These are phyloP conservation scores for Leccinum aurantiacum DNA, from an alignment of 768 basidiomycete species.

Conservation along the genomic window DNA sequence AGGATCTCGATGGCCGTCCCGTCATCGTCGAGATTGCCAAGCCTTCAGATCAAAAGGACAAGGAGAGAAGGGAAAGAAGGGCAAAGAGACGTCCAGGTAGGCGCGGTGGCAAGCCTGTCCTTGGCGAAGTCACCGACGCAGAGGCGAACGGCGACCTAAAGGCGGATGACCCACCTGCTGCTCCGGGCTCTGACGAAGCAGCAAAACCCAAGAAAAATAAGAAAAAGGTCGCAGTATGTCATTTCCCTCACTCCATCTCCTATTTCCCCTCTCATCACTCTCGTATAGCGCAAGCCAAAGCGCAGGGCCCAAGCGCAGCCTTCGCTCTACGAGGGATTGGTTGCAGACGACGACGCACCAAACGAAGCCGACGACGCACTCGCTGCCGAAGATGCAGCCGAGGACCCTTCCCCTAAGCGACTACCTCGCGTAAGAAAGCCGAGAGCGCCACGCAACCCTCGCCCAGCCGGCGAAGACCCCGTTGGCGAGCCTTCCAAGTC, in stretches of 20 bases:
- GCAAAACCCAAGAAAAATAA: conserved; percentile 77
- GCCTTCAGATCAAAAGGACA: conserved; percentile 83
- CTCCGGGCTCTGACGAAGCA: conserved; percentile 52
- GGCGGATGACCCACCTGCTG: conserved; percentile 52
- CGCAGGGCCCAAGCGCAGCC: conserved; percentile 15
- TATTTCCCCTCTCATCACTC: conserved; percentile 11
- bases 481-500: conserved; percentile 85
- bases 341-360: conserved; percentile 29
- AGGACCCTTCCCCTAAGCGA: conserved; percentile 33
- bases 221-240: conserved; percentile 62
- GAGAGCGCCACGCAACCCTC: conserved; percentile 56
- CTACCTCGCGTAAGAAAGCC: conserved; percentile 59
- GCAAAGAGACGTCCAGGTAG: conserved; percentile 80
- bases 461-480: conserved; percentile 80
- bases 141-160: conserved; percentile 80
- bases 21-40: conserved; percentile 94
- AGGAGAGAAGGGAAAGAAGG: conserved; percentile 73
- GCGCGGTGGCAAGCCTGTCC: conserved; percentile 83
- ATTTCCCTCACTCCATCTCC: neutral
- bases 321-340: too few relatives aligned
- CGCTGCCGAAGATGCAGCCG: conserved; percentile 39
- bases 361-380: conserved; percentile 32
- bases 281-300: conserved; percentile 55
- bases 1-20: conserved; percentile 84
- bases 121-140: conserved; percentile 87